These are phyloP conservation scores for Candida adriatica DNA, from an alignment of 805 yeast species.

Conservation along the genomic window DNA sequence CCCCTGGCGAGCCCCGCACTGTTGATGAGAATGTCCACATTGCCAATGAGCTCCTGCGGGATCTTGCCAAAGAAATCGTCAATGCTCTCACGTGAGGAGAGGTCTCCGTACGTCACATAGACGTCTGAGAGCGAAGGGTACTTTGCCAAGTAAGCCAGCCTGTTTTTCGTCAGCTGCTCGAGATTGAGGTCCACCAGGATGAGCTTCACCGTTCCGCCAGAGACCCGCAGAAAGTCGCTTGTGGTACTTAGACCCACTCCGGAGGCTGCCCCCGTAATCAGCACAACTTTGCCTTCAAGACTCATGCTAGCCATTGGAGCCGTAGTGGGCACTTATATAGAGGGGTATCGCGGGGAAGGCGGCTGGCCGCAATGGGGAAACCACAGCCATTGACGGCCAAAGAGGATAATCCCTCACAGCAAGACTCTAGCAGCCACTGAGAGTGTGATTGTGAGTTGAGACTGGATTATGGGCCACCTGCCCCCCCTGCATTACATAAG, in stretches of 20 bases:
- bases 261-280: slow-evolving; percentile 91
- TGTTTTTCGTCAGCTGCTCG: slow-evolving; percentile 43
- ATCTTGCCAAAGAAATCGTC: slow-evolving; percentile 38
- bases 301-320: too few relatives aligned
- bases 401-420: too few relatives aligned
- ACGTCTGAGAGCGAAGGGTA: slow-evolving; percentile 39
- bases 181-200: slow-evolving; percentile 71
- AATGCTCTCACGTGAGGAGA: slow-evolving; percentile 44
- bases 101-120: slow-evolving; percentile 44
- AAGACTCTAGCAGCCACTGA: too few relatives aligned
- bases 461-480: too few relatives aligned
- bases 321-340: too few relatives aligned
- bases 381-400: too few relatives aligned
- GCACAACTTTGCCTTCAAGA: slow-evolving; percentile 44
- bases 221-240: slow-evolving; percentile 64
- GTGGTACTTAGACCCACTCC: slow-evolving; percentile 95
- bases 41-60: slow-evolving; percentile 49
- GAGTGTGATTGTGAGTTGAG: too few relatives aligned
- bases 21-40: slow-evolving; percentile 58
- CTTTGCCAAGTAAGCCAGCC: slow-evolving; percentile 35
- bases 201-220: slow-evolving; percentile 62
- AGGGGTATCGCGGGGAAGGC: too few relatives aligned
- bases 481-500: too few relatives aligned
- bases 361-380: too few relatives aligned
- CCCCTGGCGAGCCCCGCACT: slow-evolving; percentile 81